Evolutionary conservation across 108 stramenopile species (phyloP), one percentile per base, ranked within the genome.

Genomic region (Nitzschia sp.): DNA sequence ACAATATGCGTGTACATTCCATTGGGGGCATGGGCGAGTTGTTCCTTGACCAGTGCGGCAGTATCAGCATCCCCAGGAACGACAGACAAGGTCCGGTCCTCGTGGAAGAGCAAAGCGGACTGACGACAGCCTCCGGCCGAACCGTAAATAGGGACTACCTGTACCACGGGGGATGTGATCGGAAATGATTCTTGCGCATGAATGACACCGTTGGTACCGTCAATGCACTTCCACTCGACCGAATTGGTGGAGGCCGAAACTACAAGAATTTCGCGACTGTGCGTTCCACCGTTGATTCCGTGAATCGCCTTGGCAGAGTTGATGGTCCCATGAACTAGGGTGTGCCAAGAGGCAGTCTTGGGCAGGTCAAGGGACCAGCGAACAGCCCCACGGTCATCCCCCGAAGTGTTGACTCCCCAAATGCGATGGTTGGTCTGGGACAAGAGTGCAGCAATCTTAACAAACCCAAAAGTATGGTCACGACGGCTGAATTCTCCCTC

Each of bases 391-490:
- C 81, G 75, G 33, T 75, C 68, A 29, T 66, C 58, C 19, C 72
- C 76, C 15, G 69, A 44, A 4, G 83, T 86, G 64, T 79, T 76
- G 62, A 94, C 71, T 1, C 85, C 93, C 60, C 85, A 83, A 4
- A 94, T 48, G 27, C 82, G 69, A 65, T 90, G 79, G 52, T 69
- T 46, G 22, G 53, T 66, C 21, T 80, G 63, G 0, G 93, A 91
- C 0, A 94, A 65, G 21, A 89, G 34, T 3, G 90, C 84, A 2
- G 90, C 83, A 28, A 90, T 59, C 68, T 94, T 91, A 76, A 86
- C 81, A 71, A 94, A 91, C 31, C 93, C 93, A 77, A 94, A 94
- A 0, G 71, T 53, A 53, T 78, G 69, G 64, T 89, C 80, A 21
- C 80, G 71, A 30, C 74, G 81, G 46, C 72, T 60, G 71, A 64